phyloP scores from a whole-genome alignment of 2,329 filamentous ascomycete species.

The Penicillium sp. region DNA sequence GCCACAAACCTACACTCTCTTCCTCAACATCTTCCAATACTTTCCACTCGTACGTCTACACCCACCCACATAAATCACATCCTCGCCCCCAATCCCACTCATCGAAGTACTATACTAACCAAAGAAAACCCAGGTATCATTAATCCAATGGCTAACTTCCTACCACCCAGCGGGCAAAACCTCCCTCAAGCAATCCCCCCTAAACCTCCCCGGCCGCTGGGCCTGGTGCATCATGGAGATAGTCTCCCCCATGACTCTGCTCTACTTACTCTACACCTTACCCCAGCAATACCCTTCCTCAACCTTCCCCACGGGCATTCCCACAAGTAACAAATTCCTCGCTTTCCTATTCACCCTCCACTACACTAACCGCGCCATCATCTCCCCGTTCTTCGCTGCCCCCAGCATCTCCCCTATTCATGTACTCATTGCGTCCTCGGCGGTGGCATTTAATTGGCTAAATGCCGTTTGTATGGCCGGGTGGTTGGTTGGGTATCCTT shows the following conservation, averaged over 20 bases:
- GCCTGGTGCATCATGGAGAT: constrained; percentile 86
- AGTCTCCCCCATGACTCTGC: constrained; percentile 62
- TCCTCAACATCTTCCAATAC: constrained; percentile 36
- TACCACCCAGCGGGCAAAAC: constrained; percentile 94
- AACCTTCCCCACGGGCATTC: constrained; percentile 52
- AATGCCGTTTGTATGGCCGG: constrained; percentile 71
- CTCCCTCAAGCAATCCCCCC: constrained; percentile 56
- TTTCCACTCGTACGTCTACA: too few relatives aligned
- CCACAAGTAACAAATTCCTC: too few relatives aligned
- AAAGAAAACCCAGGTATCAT: too few relatives aligned
- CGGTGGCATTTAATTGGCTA: constrained; percentile 63
- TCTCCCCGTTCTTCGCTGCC: constrained; percentile 68
- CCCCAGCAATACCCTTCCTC: too few relatives aligned
- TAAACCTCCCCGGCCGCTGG: constrained; percentile 82
- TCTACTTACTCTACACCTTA: too few relatives aligned
- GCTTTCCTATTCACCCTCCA: too few relatives aligned
- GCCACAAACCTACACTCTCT: too few relatives aligned
- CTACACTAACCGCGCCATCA: constrained; percentile 79
- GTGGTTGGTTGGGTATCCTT: constrained; percentile 79
- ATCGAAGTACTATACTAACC: too few relatives aligned
- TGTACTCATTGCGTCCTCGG: constrained; percentile 55
- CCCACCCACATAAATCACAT: too few relatives aligned
- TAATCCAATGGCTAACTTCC: constrained; percentile 63
- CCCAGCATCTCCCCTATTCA: constrained; percentile 91
- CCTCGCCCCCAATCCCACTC: too few relatives aligned